These are phyloP conservation scores for Euryodendron excelsum DNA, from an alignment of 148 eudicot genomes.

Conservation along the genomic window DNA sequence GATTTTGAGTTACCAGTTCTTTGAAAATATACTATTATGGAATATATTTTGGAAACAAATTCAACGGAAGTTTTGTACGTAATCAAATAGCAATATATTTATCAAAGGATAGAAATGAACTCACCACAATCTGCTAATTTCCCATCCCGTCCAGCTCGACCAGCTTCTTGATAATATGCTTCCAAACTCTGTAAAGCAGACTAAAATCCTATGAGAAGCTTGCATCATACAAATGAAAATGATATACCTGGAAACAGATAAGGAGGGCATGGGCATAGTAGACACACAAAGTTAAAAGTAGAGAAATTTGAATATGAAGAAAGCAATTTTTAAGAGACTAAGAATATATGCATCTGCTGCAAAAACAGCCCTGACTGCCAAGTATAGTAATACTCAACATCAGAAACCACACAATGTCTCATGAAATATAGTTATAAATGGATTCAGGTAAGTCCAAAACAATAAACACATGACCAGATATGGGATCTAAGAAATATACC, in stretches of 20 bases:
- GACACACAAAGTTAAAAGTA: background rate
- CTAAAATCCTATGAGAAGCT: background rate
- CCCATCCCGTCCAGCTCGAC: slow-evolving; percentile 94
- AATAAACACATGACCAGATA: background rate
- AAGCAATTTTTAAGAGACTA: background rate
- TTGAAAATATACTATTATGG: background rate
- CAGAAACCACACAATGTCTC: background rate
- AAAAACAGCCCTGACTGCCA: background rate
- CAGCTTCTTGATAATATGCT: slow-evolving; percentile 98
- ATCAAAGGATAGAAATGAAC: slow-evolving; percentile 9
- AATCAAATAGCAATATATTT: background rate
- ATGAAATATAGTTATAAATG: background rate
- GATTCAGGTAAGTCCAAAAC: background rate
- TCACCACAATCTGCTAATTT: slow-evolving; percentile 71
- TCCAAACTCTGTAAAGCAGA: slow-evolving; percentile 61
- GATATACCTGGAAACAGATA: background rate
- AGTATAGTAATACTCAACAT: background rate
- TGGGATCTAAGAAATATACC: slow-evolving; percentile 23
- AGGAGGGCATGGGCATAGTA: background rate
- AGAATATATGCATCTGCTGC: background rate
- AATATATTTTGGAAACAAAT: too few species aligned
- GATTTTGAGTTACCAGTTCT: background rate
- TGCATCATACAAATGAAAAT: background rate
- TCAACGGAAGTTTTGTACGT: too few species aligned
- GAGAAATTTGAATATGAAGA: background rate